Conservation (phyloP, 2,329 filamentous ascomycete species). For the Aspergillus fumigatus region DNA sequence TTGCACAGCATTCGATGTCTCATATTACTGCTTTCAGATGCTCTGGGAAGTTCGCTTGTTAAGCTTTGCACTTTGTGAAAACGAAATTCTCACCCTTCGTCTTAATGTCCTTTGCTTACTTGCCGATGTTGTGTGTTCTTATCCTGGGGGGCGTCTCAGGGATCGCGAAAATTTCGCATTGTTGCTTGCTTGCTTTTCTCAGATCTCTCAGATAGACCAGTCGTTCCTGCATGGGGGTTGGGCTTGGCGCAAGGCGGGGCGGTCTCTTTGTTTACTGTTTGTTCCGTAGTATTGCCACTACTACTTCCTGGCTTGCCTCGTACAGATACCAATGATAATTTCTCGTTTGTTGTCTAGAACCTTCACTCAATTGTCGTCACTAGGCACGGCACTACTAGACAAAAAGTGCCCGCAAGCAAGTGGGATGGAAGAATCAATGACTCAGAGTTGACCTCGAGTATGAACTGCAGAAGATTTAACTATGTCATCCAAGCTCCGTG, state of each 20-base stretch:
- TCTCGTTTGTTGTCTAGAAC: background rate
- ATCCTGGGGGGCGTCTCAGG: background rate
- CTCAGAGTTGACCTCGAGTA: background rate
- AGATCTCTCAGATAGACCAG: background rate
- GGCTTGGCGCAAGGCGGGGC: background rate
- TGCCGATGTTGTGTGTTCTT: too few relatives aligned
- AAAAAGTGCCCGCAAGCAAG: too few relatives aligned
- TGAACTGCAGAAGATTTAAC: background rate
- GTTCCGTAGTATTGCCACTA: background rate
- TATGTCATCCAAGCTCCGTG: background rate
- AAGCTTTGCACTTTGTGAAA: background rate
- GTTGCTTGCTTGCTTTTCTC: background rate
- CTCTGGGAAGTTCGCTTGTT: background rate
- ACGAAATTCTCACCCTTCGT: background rate
- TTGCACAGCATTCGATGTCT: background rate
- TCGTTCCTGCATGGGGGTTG: background rate
- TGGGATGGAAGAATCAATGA: background rate
- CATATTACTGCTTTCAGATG: background rate
- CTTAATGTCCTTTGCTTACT: background rate
- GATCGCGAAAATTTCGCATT: background rate
- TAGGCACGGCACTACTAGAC: background rate
- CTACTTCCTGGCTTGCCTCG: background rate
- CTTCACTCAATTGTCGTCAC: background rate
- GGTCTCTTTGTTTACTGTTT: background rate
- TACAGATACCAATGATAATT: constrained; percentile 1